phyloP scores from a whole-genome alignment of 192 early-diverging fungal genomes.

The Coemansia erecta region DNA sequence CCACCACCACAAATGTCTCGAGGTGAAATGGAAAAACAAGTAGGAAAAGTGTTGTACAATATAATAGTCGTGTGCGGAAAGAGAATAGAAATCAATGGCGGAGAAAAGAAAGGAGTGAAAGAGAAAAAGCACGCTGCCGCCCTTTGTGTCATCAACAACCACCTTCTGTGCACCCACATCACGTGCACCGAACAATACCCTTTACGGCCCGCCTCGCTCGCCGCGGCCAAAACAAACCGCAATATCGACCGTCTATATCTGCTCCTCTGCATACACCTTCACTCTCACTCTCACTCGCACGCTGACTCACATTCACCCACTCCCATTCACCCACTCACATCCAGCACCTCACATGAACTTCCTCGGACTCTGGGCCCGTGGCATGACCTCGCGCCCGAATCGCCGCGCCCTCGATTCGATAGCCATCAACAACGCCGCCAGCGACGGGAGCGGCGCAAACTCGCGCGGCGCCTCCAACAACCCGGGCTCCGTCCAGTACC shows the following conservation, averaged over 20 bases:
- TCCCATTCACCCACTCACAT: no score
- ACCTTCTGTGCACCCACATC: no score
- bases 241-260: background rate
- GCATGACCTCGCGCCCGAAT: conserved; percentile 45
- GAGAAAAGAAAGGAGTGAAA: background rate
- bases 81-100: background rate
- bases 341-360: no score
- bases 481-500: conserved; percentile 49
- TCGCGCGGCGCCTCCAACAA: background rate
- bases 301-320: no score
- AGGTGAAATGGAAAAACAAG: background rate
- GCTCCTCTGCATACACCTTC: background rate
- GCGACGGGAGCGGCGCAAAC: conserved; percentile 8
- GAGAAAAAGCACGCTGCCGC: background rate
- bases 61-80: background rate
- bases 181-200: no score
- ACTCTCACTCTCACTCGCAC: background rate
- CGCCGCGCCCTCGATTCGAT: conserved; percentile 50
- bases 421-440: conserved; percentile 37
- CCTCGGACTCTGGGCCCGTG: conserved; percentile 49
- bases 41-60: background rate
- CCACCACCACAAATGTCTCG: no score
- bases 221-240: background rate
- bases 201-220: no score
- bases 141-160: no score